phyloP scores from a whole-genome alignment of 805 yeast species.

The Saccharomycopsis selenospora region DNA sequence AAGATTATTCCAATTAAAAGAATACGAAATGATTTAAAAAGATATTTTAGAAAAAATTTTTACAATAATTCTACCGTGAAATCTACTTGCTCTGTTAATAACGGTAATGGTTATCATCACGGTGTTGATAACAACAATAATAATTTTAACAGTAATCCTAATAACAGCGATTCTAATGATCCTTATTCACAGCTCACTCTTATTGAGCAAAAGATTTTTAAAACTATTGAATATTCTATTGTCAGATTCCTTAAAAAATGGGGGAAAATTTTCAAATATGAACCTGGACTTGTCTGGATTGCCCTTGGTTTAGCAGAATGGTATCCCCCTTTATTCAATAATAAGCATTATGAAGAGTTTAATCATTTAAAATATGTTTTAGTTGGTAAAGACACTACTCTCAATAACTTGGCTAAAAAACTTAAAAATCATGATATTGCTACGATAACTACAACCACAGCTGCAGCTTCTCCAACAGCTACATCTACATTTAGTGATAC shows the following conservation, averaged over 20 bases:
- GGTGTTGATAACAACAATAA: conserved; percentile 4
- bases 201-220: conserved; percentile 47
- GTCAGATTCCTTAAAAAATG: conserved; percentile 63
- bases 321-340: conserved; percentile 56
- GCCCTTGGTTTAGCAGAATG: conserved; percentile 86
- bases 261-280: conserved; percentile 72
- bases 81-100: conserved; percentile 24
- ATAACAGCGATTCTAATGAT: conserved; percentile 16
- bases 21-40: conserved; percentile 51
- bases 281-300: conserved; percentile 78
- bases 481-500: no score
- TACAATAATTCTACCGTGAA: conserved; percentile 15
- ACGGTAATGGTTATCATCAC: conserved; percentile 9
- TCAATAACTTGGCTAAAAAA: conserved; percentile 12
- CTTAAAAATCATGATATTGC: conserved; percentile 2
- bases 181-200: conserved; percentile 22
- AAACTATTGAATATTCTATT: conserved; percentile 52
- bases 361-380: conserved; percentile 38
- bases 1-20: conserved; percentile 23
- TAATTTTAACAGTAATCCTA: neutral
- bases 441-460: neutral
- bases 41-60: conserved; percentile 44
- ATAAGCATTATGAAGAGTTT: conserved; percentile 28
- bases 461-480: neutral
- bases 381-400: conserved; percentile 41